Conservation (phyloP, 108 stramenopile genomes). For the Epithemia pelagica region DNA sequence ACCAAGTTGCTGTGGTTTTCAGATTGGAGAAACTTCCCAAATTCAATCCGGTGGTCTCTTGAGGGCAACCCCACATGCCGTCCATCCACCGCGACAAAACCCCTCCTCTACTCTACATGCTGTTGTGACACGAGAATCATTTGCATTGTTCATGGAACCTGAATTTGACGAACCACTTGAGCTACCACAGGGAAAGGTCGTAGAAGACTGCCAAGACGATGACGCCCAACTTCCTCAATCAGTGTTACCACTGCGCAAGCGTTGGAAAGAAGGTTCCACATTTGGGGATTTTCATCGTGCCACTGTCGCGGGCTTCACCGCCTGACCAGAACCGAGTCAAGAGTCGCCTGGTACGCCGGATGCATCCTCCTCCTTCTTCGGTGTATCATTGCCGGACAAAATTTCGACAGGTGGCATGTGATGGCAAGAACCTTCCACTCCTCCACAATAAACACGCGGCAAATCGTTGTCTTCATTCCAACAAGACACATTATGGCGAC, state of each 20-base stretch:
- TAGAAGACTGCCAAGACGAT: slow-evolving; percentile 42
- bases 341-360: no score
- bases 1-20: slow-evolving; percentile 61
- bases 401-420: slow-evolving; percentile 7
- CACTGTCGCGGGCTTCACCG: slow-evolving; percentile 57
- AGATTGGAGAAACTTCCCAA: slow-evolving; percentile 87
- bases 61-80: slow-evolving; percentile 88
- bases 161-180: slow-evolving; percentile 47
- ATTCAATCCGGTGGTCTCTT: slow-evolving; percentile 82
- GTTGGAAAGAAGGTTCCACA: slow-evolving; percentile 57
- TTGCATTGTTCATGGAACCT: slow-evolving; percentile 77
- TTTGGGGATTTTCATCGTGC: slow-evolving; percentile 76
- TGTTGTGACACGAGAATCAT: slow-evolving; percentile 51
- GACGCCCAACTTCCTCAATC: slow-evolving; percentile 36
- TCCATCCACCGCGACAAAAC: slow-evolving; percentile 10
- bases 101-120: no score
- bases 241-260: slow-evolving; percentile 38
- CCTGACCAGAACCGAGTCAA: no score
- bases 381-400: no score
- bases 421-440: slow-evolving; percentile 32
- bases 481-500: slow-evolving; percentile 42
- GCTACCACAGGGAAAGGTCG: slow-evolving; percentile 35
- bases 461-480: slow-evolving; percentile 34
- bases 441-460: slow-evolving; percentile 48
- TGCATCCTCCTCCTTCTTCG: no score